These are phyloP conservation scores for Penicillium bialowiezense DNA, from an alignment of 495 filamentous ascomycete species.

Conservation along the genomic window DNA sequence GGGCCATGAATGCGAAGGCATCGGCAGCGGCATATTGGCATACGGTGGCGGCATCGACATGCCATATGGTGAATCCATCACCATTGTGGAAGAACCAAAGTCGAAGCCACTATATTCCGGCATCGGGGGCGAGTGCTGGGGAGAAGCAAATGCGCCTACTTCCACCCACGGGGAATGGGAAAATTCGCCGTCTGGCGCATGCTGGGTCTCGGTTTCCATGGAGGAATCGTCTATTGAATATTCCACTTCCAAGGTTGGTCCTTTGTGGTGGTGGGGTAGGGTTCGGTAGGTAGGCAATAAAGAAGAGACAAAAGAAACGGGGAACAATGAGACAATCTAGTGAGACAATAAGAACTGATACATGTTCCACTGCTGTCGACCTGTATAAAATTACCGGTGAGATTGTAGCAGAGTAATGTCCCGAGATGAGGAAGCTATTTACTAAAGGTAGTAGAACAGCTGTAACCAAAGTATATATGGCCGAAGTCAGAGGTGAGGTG, in stretches of 20 bases:
- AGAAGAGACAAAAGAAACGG: conserved; percentile 11
- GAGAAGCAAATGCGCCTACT: conserved; percentile 42
- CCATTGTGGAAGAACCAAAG: conserved; percentile 33
- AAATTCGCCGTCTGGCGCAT: conserved; percentile 46
- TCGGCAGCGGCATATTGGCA: conserved; percentile 56
- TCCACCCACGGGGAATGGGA: conserved; percentile 53
- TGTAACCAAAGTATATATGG: conserved; percentile 20
- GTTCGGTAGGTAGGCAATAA: conserved; percentile 13
- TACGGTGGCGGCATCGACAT: conserved; percentile 49
- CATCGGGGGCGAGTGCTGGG: conserved; percentile 44
- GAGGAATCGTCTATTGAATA: conserved; percentile 21
- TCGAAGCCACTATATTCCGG: conserved; percentile 43
- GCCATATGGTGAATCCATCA: conserved; percentile 41
- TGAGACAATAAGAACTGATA: conserved; percentile 33
- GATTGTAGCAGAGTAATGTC: conserved; percentile 1
- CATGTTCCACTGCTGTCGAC: conserved; percentile 32
- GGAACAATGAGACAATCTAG: conserved; percentile 28
- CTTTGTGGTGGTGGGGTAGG: not conserved
- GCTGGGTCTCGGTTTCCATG: conserved; percentile 47
- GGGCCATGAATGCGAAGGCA: conserved; percentile 68
- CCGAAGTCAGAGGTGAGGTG: conserved; percentile 17
- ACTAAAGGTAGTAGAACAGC: conserved; percentile 1
- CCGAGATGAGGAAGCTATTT: not conserved
- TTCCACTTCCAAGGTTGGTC: not conserved
- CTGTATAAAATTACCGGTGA: conserved; percentile 15